Base-by-base conservation (phyloP, 2,329 filamentous ascomycete genomes). In the Penicillium frequentans region DNA sequence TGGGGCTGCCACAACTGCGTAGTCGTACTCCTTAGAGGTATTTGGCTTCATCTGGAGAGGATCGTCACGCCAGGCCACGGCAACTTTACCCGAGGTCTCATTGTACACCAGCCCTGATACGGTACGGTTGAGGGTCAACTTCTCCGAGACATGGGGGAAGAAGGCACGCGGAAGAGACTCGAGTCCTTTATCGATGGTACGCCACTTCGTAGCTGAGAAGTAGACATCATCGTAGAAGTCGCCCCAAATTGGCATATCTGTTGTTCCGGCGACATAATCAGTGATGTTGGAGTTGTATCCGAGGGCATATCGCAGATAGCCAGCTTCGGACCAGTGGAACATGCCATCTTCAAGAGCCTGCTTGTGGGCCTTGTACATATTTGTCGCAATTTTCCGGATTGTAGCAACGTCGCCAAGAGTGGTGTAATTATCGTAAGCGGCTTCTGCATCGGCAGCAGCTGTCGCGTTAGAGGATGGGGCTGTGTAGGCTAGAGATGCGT, bases 261-360 rank as follows among this genome's bases (percentile, higher is more conserved):
- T 73, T 2, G 77, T 70, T 21, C 73, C 76, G 7, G 79, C 79
- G 1, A 79, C 78, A 6, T 82, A 74, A 60, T 88, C 83, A 1
- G 82, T 84, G 62, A 81, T 80, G 64, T 86, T 84, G 11, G 81
- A 72, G 39, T 73, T 77, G 14, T 78, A 78, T 14, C 81, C 80
- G 10, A 89, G 77, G 31, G 82, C 80, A 67, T 88, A 85, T 19
- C 81, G 80, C 54, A 88, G 73, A 62, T 86, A 90, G 1, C 79
- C 83, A 23, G 84, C 84, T 63, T 89, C 86, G 13, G 85, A 88
- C 80, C 84, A 90, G 51, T 83, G 76, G 66, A 89, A 86, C 19
- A 86, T 80, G 2, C 82, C 83, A 5, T 79, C 71, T 2, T 81
- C 79, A 1, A 85, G 75, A 3, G 80, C 80, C 24, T 78, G 70